A percentile compares a stretch with the other conserved stretches of the same genome.
These are phyloP conservation scores for Paraurostyla sp. DNA, from an alignment of 73 alveolate genomes.

Conservation along the genomic window DNA sequence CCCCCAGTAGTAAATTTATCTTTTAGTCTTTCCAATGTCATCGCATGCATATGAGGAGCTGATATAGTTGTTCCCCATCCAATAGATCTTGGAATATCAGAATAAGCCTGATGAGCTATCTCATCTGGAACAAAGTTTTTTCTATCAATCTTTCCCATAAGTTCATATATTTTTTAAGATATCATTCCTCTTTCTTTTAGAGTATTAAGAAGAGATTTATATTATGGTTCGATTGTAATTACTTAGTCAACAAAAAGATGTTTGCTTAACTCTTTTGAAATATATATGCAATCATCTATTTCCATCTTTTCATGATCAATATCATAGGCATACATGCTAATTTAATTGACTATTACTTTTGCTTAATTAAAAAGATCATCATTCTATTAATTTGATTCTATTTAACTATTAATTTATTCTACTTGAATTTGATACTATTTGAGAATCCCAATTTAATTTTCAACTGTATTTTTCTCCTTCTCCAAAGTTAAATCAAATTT, in stretches of 20 bases:
- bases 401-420: background rate
- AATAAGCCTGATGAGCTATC: constrained; percentile 33
- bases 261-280: background rate
- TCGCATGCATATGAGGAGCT: constrained; percentile 96
- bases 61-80: constrained; percentile 91
- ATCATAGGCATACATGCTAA: background rate
- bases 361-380: background rate
- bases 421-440: background rate
- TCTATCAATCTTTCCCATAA: constrained; percentile 81
- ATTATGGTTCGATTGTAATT: background rate
- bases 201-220: background rate
- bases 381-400: background rate
- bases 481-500: background rate
- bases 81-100: constrained; percentile 82
- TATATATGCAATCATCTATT: constrained; percentile 12
- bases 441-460: background rate
- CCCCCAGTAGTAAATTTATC: constrained; percentile 66
- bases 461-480: background rate
- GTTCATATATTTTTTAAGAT: constrained; percentile 38
- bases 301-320: constrained; percentile 12
- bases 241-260: background rate
- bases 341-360: background rate
- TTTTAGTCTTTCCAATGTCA: constrained; percentile 76
- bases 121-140: constrained; percentile 69
- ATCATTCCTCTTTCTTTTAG: constrained; percentile 14